phyloP scores from a whole-genome alignment of 2,329 filamentous ascomycete genomes.

The Bertia moriformis region DNA sequence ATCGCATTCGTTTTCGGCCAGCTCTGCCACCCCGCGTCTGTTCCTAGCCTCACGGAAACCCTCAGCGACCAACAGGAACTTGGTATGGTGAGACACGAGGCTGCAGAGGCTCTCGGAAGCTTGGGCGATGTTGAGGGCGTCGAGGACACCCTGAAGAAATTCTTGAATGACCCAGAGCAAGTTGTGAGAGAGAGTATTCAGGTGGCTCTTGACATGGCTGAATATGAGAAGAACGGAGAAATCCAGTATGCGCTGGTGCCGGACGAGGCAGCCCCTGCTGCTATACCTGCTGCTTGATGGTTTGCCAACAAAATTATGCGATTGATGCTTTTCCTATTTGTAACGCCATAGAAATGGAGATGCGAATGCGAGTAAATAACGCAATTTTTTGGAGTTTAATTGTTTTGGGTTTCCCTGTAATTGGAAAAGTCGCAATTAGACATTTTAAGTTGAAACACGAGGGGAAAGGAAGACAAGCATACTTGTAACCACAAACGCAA shows the following conservation, averaged over 20 bases:
- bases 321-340: no score
- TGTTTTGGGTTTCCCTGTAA: background rate
- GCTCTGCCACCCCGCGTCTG: constrained; percentile 57
- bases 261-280: background rate
- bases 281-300: no score
- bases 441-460: no score
- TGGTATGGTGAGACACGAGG: constrained; percentile 65
- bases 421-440: background rate
- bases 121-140: constrained; percentile 59
- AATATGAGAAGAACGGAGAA: constrained; percentile 58
- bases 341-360: no score
- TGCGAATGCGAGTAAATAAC: no score
- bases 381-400: background rate
- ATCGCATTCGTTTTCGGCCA: constrained; percentile 70
- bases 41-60: constrained; percentile 47
- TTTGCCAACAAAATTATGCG: no score
- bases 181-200: constrained; percentile 61
- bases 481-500: constrained; percentile 55
- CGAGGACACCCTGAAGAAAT: constrained; percentile 49
- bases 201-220: constrained; percentile 65
- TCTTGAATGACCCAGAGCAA: constrained; percentile 54
- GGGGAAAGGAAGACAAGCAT: no score
- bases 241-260: constrained; percentile 47
- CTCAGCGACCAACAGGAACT: constrained; percentile 48
- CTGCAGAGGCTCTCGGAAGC: constrained; percentile 60